These are phyloP conservation scores for Diatrype stigma DNA, from an alignment of 2,329 filamentous ascomycete species.

Conservation along the genomic window DNA sequence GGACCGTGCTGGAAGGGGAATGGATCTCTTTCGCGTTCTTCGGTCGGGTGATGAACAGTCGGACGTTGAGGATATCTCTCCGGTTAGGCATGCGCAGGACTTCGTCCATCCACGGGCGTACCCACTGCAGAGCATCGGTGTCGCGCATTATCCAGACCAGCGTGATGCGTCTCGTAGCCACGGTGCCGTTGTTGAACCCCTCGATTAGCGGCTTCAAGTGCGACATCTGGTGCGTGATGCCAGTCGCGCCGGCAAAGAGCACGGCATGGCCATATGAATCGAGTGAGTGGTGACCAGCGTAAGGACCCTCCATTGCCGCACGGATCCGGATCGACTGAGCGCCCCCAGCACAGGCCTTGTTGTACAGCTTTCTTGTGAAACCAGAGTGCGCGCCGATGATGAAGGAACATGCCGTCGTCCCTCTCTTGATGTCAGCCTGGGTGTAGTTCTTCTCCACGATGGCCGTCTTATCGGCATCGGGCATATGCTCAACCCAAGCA, in stretches of 20 bases:
- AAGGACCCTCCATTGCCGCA: conserved; percentile 85
- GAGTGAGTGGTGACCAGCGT: conserved; percentile 76
- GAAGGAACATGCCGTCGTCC: conserved; percentile 64
- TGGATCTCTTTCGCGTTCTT: conserved; percentile 78
- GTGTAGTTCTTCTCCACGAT: conserved; percentile 34
- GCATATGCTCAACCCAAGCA: conserved; percentile 63
- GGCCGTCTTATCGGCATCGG: conserved; percentile 33
- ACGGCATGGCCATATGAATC: conserved; percentile 90
- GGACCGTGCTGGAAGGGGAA: conserved; percentile 72
- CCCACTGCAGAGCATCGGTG: conserved; percentile 87
- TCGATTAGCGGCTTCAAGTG: conserved; percentile 75
- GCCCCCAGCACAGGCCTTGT: conserved; percentile 56
- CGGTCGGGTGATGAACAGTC: conserved; percentile 87
- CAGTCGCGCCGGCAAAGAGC: conserved; percentile 87
- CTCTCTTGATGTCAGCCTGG: conserved; percentile 17
- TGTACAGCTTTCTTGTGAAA: conserved; percentile 78
- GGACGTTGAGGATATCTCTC: conserved; percentile 77
- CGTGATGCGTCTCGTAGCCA: conserved; percentile 75
- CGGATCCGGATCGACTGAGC: conserved; percentile 55
- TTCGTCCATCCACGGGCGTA: conserved; percentile 75
- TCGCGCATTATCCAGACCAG: conserved; percentile 93
- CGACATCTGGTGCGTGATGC: conserved; percentile 91
- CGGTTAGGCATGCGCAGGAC: conserved; percentile 76
- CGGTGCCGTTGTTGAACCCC: conserved; percentile 64
- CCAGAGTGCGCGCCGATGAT: conserved; percentile 84